These are phyloP conservation scores for Phytophthora pluvialis DNA, from an alignment of 352 stramenopile species.

Conservation along the genomic window DNA sequence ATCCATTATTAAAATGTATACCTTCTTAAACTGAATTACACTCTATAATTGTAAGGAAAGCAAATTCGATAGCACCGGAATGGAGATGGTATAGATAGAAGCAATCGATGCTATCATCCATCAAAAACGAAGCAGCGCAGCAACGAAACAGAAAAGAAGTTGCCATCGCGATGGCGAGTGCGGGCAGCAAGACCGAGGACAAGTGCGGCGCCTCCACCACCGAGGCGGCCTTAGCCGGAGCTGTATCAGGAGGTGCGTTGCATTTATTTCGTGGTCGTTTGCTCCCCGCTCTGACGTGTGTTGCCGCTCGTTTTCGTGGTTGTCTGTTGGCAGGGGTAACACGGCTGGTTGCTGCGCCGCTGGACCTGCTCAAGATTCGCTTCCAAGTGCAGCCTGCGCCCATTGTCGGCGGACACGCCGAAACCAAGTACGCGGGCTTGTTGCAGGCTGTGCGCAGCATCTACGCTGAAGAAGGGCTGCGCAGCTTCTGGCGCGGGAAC, in stretches of 20 bases:
- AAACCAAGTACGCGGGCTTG: conserved; percentile 61
- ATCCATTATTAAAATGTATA: conserved; percentile 9
- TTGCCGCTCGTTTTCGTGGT: neutral
- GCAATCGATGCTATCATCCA: conserved; percentile 19
- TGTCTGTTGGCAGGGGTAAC: conserved; percentile 47
- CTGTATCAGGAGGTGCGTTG: conserved; percentile 60
- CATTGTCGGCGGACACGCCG: conserved; percentile 30
- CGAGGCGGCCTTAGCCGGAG: conserved; percentile 65
- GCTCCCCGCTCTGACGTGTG: neutral
- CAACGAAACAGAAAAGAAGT: conserved; percentile 28
- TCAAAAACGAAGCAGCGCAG: neutral
- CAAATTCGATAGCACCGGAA: neutral
- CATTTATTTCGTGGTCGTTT: neutral
- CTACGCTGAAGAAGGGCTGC: conserved; percentile 79
- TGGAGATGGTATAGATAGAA: neutral
- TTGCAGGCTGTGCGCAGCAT: conserved; percentile 69
- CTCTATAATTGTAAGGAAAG: neutral
- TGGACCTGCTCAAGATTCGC: conserved; percentile 85
- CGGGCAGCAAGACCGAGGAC: conserved; percentile 7
- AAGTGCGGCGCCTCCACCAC: conserved; percentile 44
- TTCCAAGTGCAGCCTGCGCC: conserved; percentile 81
- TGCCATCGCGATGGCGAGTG: conserved; percentile 17
- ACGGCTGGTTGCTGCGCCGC: conserved; percentile 72
- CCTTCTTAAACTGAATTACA: neutral
- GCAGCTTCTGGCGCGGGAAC: conserved; percentile 87